These are phyloP conservation scores for Venturia carpophila DNA, from an alignment of 2,329 filamentous ascomycete species.

Conservation along the genomic window DNA sequence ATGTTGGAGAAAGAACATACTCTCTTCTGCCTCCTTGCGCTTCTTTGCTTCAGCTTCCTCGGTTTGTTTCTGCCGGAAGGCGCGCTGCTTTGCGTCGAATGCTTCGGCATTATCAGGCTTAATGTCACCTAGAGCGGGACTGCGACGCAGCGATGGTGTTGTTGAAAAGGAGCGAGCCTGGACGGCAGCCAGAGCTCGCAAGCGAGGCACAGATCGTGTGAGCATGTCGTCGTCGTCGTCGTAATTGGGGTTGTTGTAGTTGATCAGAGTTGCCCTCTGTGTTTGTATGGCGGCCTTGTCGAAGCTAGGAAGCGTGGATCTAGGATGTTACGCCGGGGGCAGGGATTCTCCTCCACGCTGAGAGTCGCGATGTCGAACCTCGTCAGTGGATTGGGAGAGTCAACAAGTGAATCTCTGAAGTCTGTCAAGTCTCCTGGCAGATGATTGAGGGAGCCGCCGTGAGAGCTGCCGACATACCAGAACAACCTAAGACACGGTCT, in stretches of 20 bases:
- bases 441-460: neutral
- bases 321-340: neutral
- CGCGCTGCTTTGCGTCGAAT: constrained; percentile 77
- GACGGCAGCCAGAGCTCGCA: neutral
- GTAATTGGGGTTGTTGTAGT: constrained; percentile 1
- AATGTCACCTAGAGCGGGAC: constrained; percentile 83
- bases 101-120: constrained; percentile 59
- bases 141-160: constrained; percentile 22
- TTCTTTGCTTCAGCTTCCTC: constrained; percentile 56
- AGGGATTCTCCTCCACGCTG: neutral
- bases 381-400: neutral
- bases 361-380: neutral
- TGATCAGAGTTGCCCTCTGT: neutral
- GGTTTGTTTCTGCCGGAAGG: constrained; percentile 75
- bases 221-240: neutral
- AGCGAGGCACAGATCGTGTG: constrained; percentile 5
- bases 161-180: constrained; percentile 13
- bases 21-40: constrained; percentile 72
- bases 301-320: neutral
- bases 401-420: neutral
- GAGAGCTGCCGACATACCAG: neutral
- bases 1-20: constrained; percentile 45
- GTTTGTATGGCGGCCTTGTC: constrained; percentile 2
- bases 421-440: neutral
- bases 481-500: too few relatives aligned